phyloP scores from a whole-genome alignment of 164 flowering plant species.

The Vitis cinerea region DNA sequence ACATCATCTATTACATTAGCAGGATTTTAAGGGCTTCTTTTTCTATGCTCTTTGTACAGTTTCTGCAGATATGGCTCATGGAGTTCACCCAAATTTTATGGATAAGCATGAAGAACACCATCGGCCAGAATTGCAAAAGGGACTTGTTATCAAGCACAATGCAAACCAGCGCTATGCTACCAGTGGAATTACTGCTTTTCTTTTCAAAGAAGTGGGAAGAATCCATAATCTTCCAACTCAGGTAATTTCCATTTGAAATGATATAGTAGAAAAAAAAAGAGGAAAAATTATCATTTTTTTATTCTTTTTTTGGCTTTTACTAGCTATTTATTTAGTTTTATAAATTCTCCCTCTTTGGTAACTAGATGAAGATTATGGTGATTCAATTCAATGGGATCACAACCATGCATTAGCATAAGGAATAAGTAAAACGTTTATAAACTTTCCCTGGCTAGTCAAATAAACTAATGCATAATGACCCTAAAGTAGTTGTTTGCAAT shows the following conservation, averaged over 20 bases:
- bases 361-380: not conserved
- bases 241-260: constrained; percentile 35
- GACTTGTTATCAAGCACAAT: constrained; percentile 89
- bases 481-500: too few relatives aligned
- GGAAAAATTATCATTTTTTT: not conserved
- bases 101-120: constrained; percentile 94
- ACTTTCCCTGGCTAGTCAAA: not conserved
- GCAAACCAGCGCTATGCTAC: constrained; percentile 98
- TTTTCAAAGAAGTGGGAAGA: constrained; percentile 82
- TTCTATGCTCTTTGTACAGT: constrained; percentile 34
- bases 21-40: not conserved
- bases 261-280: not conserved
- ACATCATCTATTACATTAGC: not conserved
- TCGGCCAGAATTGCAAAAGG: constrained; percentile 85
- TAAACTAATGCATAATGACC: too few relatives aligned
- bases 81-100: constrained; percentile 86
- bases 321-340: not conserved
- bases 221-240: constrained; percentile 80
- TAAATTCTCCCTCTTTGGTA: not conserved
- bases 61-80: constrained; percentile 98
- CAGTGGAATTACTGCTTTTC: constrained; percentile 82
- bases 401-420: not conserved
- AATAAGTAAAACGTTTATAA: not conserved
- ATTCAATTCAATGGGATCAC: not conserved
- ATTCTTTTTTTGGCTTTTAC: not conserved